These are phyloP conservation scores for Apiospora saccharicola DNA, from an alignment of 2,329 filamentous ascomycete species.

Conservation along the genomic window DNA sequence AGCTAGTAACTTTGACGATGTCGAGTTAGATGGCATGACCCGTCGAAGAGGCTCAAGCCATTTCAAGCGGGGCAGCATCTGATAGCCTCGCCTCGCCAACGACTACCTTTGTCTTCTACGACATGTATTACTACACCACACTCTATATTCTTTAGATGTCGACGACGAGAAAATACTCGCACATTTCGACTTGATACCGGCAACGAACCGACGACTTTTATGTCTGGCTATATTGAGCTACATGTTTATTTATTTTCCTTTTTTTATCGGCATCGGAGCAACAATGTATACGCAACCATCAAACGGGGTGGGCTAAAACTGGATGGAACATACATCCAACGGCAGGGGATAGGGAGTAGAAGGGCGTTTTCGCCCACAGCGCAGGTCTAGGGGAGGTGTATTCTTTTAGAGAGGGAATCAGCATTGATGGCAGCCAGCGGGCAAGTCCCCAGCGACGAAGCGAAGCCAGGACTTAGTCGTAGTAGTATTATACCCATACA, in stretches of 20 bases:
- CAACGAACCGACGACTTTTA: slow-evolving; percentile 19
- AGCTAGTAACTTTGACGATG: slow-evolving; percentile 52
- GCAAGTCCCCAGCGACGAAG: slow-evolving; percentile 7
- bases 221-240: slow-evolving; percentile 19
- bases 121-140: slow-evolving; percentile 20
- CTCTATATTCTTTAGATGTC: slow-evolving; percentile 17
- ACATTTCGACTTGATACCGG: slow-evolving; percentile 6
- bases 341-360: slow-evolving; percentile 1
- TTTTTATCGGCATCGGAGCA: neutral
- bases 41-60: slow-evolving; percentile 44
- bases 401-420: slow-evolving; percentile 16
- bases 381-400: neutral
- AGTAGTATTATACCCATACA: slow-evolving; percentile 19
- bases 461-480: slow-evolving; percentile 16
- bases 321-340: neutral
- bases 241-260: neutral
- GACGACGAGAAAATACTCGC: neutral
- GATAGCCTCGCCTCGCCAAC: slow-evolving; percentile 25
- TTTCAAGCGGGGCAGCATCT: slow-evolving; percentile 57
- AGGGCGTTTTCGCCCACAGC: slow-evolving; percentile 15
- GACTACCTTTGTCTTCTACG: neutral
- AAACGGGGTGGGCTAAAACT: slow-evolving; percentile 6
- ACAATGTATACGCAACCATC: slow-evolving; percentile 15
- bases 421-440: neutral
- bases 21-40: slow-evolving; percentile 45